Evolutionary conservation across 768 basidiomycete genomes (phyloP), one percentile per base, ranked within the genome.

Genomic region (Heimioporus sp.): DNA sequence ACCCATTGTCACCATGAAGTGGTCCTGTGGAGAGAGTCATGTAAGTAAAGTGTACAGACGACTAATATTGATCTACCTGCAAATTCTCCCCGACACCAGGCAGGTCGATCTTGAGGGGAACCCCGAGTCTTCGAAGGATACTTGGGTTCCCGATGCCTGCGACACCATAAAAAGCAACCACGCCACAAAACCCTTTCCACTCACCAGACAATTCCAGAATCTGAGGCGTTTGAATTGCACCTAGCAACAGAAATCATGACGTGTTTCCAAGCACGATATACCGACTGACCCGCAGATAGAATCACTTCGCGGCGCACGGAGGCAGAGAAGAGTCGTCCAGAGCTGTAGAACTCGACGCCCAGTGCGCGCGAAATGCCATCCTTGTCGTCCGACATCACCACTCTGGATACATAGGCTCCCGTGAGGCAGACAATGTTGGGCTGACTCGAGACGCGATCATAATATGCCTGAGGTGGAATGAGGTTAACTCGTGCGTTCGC

Each of bases 81-180:
- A 73, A 62, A 45, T 72, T 73, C 53, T 73, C 70, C 15, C 70
- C 68, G 4, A 71, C 24, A 5, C 24, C 72, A 34, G 67, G 71
- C 28, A 69, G 63, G 41, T 72, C 61, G n/a, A 73, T 35, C 43
- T 64, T 58, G 21, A 63, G 58, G 10, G 62, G 24, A 28, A 73
- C 67, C 10, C 48, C 43, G 20, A 62, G 49, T 17, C 6, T 7
- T 28, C 24, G 24, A 28, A 28, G 24, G 24, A 28, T 6, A 3
- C 24, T 28, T 28, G 52, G 49, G 36, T 52, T 54, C 24, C 60
- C 52, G 7, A 61, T 48, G 16, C 60, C 60, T 58, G 24, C 11
- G 8, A 16, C 7, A 10, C 31, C 5, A 3, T 51, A 11, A 58
- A 39, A 37, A 48, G 15, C 7, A 17, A 28, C 35, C 11, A n/a